These are phyloP conservation scores for Selaginella tamariscina DNA, from an alignment of 75 land plant genomes.

Conservation along the genomic window DNA sequence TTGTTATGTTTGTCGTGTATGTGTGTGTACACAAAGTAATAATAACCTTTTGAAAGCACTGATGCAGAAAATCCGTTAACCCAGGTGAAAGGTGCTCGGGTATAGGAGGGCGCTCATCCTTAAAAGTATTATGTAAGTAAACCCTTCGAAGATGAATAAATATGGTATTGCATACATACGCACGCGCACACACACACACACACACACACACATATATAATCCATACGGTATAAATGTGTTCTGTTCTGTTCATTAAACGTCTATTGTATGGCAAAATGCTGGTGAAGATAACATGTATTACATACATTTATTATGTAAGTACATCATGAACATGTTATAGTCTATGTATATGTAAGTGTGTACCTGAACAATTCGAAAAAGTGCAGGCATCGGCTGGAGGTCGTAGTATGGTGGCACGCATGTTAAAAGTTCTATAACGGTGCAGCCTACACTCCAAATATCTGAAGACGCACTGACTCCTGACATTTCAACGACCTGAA, in stretches of 20 bases:
- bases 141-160: not conserved
- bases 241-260: too few species aligned
- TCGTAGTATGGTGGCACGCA: constrained; percentile 98
- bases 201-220: too few species aligned
- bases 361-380: constrained; percentile 98
- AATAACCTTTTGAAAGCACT: constrained; percentile 89
- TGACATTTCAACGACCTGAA: constrained; percentile 95
- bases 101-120: constrained; percentile 94
- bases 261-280: too few species aligned
- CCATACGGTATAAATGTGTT: too few species aligned
- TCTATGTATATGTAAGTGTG: too few species aligned
- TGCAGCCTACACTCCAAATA: constrained; percentile 99
- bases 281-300: too few species aligned
- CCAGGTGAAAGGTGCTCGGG: constrained; percentile 85
- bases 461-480: constrained; percentile 99
- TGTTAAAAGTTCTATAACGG: constrained; percentile 93
- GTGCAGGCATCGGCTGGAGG: constrained; percentile 95
- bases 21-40: not conserved
- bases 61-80: constrained; percentile 81
- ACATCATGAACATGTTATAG: too few species aligned
- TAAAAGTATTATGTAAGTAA: not conserved
- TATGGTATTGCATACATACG: constrained; percentile 3
- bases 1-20: too few species aligned
- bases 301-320: too few species aligned
- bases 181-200: too few species aligned